phyloP scores from a whole-genome alignment of 257 asterid genomes.

The Ajuga chamaepitys region DNA sequence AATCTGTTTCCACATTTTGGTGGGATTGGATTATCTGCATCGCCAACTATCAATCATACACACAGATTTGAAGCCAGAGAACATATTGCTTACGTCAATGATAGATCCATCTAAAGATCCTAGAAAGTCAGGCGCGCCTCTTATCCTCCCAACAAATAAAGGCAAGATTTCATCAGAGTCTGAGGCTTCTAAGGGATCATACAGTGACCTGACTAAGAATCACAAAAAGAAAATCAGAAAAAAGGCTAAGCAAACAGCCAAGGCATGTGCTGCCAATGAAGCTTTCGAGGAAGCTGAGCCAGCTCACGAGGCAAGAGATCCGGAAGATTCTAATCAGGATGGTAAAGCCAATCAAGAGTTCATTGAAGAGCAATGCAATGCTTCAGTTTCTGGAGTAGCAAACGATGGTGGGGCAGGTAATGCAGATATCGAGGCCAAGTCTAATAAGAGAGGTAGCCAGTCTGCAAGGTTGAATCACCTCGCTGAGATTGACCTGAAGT shows the following conservation, averaged over 20 bases:
- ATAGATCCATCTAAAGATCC: slow-evolving; percentile 86
- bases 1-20: slow-evolving; percentile 74
- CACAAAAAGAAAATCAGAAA: slow-evolving; percentile 79
- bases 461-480: slow-evolving; percentile 59
- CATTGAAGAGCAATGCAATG: slow-evolving; percentile 26
- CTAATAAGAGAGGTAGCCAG: slow-evolving; percentile 64
- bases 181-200: slow-evolving; percentile 36
- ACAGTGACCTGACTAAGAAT: slow-evolving; percentile 71
- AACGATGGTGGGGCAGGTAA: slow-evolving; percentile 24
- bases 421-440: slow-evolving; percentile 35
- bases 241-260: slow-evolving; percentile 76
- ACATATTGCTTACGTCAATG: slow-evolving; percentile 65
- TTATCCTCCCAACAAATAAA: slow-evolving; percentile 57
- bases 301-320: slow-evolving; percentile 48
- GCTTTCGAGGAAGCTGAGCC: slow-evolving; percentile 30
- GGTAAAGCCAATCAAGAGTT: slow-evolving; percentile 35
- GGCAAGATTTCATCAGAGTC: slow-evolving; percentile 43
- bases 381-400: slow-evolving; percentile 31
- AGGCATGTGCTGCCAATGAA: slow-evolving; percentile 52
- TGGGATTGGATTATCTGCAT: slow-evolving; percentile 90
- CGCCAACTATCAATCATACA: slow-evolving; percentile 90
- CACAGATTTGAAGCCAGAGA: slow-evolving; percentile 98
- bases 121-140: slow-evolving; percentile 53
- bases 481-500: slow-evolving; percentile 70
- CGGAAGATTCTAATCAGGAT: slow-evolving; percentile 45